Evolutionary conservation across 2,329 filamentous ascomycete species (phyloP), one percentile per base, ranked within the genome.

Genomic region (Tolypocladium tropicale): DNA sequence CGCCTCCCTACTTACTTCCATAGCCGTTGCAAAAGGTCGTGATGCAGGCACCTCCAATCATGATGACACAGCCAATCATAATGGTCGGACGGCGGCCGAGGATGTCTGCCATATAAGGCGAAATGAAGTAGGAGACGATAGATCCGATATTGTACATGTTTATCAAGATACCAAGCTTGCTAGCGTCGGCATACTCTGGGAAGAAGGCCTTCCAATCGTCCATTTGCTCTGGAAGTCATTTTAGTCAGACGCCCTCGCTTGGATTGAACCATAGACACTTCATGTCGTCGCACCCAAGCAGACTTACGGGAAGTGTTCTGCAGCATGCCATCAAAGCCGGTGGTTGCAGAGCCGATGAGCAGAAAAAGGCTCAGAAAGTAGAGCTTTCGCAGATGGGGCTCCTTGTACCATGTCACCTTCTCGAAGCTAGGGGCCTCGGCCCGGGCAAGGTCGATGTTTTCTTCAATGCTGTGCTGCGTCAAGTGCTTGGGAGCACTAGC

Each of bases 301-400:
- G 11, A 43, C 41, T 46, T 14, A 28, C 41, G 79, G 3, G 78
- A 80, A 11, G 79, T 81, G 68, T 83, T 83, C 65, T 82, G 72
- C 58, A 82, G 71, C 76, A 80, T 79, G 55, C 81, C 80, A 68
- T 85, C 82, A 64, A 83, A 84, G 54, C 81, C 81, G 9, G 80
- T 84, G 33, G 81, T 84, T 48, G 81, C 81, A 33, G 81, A 84
- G 14, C 79, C 81, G 56, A 84, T 71, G 67, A 81, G 79, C 56
- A 85, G 72, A 57, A 84, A 75, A 23, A 75, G 68, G 57, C 73
- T 74, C 65, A 76, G 75, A 53, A 73, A 73, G 64, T 84, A 84
- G 12, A 84, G 75, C 64, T 74, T 78, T 54, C 81, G 73, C 55
- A 84, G 69, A 63, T 81, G 78, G 39, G 79, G 79, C 60, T 84